Evolutionary conservation across 805 yeast genomes (phyloP), one percentile per base, ranked within the genome.

Genomic region (Saccharomyces cerevisiae): DNA sequence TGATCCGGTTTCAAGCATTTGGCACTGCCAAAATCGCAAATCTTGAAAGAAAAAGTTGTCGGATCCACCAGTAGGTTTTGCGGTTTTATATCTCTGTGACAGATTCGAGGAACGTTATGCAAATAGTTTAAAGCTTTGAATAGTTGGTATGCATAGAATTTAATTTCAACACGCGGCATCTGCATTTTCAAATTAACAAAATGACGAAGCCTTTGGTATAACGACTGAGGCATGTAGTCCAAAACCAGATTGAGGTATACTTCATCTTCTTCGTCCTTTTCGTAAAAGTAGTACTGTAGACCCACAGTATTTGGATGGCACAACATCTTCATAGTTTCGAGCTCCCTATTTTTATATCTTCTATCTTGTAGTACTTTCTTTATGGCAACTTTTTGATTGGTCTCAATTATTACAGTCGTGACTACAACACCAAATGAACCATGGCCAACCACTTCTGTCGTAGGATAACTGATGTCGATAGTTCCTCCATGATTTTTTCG

Each of bases 351-450:
- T 67, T 92, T 86, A 79, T 89, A 91, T 48, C 97, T 75, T 65
- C 84, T 87, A 71, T 91, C 98, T 68, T 92, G 97, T 22, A 91
- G 77, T 26, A 91, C 98, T 60, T 95, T 80, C 71, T 91, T 91
- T 67, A 92, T 88, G 52, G 97, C 98, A 27, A 91, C 92, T 48
- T 82, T 80, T 60, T 83, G 85, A 55, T 85, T 82, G 24, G 84
- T 76, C 14, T 91, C 89, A 55, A 79, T 64, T 43, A 91, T 74
- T 57, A 79, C 82, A 6, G 96, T 88, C 62, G 87, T 94, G 68
- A 88, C 89, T 24, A 91, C 98, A 43, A 89, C 90, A 1, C 98
- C 98, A 73, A 91, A 91, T 21, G 97, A 90, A 9, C 98, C 98
- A 70, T 87, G 94, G 26, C 97, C 98, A 48, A 90, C 94, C 80